These are phyloP conservation scores for Mycosphaerella arachidis DNA, from an alignment of 2,329 filamentous ascomycete species.

Conservation along the genomic window DNA sequence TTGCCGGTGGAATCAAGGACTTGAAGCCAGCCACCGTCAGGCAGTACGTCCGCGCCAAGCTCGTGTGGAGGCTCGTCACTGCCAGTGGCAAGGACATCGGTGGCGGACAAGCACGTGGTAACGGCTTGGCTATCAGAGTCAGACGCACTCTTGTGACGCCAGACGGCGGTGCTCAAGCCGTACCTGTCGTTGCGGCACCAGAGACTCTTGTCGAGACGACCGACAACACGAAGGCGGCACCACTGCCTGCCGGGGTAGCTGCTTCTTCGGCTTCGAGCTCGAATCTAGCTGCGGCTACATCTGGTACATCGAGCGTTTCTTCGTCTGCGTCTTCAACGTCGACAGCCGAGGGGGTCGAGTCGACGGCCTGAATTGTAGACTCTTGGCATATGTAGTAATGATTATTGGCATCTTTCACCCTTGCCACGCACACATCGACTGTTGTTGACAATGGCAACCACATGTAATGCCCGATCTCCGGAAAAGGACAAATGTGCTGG, in stretches of 20 bases:
- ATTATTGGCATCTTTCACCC: neutral
- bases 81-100: slow-evolving; percentile 6
- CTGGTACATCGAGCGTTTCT: neutral
- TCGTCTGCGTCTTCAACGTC: neutral
- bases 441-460: too few species aligned
- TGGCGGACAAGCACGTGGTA: slow-evolving; percentile 1
- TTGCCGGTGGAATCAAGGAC: slow-evolving; percentile 8
- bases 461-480: too few species aligned
- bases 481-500: too few species aligned
- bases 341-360: neutral
- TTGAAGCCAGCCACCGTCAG: slow-evolving; percentile 5
- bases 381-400: neutral
- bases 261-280: neutral
- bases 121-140: slow-evolving; percentile 3
- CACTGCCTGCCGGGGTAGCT: slow-evolving; percentile 1
- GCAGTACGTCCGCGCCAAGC: slow-evolving; percentile 5
- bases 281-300: neutral
- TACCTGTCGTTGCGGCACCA: slow-evolving; percentile 6
- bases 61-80: slow-evolving; percentile 10
- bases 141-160: slow-evolving; percentile 4
- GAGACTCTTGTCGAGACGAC: neutral
- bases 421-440: neutral
- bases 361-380: neutral
- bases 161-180: neutral
- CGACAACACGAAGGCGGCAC: neutral